Evolutionary conservation across 2,329 filamentous ascomycete genomes (phyloP), one percentile per base, ranked within the genome.

Genomic region (Verticillium tricorpus): DNA sequence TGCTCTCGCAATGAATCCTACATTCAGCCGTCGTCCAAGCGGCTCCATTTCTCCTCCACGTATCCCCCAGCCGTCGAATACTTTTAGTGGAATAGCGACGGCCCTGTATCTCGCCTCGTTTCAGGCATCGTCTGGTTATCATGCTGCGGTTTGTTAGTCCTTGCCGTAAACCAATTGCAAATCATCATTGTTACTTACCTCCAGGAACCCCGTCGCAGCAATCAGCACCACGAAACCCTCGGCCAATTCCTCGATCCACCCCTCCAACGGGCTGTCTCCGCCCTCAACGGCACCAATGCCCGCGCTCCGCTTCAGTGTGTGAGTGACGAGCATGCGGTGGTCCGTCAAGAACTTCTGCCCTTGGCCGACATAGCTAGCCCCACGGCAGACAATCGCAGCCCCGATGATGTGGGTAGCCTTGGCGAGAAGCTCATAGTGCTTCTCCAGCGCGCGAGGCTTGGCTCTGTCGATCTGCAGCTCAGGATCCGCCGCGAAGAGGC

Each of bases 401-500:
- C 89, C 89, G 61, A 99, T 84, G 63, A 99, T 88, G 59, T 93
- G 88, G 40, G 95, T 83, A 9, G 97, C 84, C 61, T 90, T 87
- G 40, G 92, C 86, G 17, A 99, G 86, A 7, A 99, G 83, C 57
- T 88, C 84, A 75, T 96, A 98, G 77, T 96, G 96, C 70, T 89
- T 89, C 66, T 88, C 85, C 22, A 97, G 82, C 3, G 92, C 89
- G 62, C 84, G 81, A 3, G 85, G 80, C 68, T 92, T 89, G 60
- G 88, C 83, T 61, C 89, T 84, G 67, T 91, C 86, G 76, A 93
- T 87, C 63, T 96, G 93, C 60, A 99, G 87, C 74, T 99, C 95
- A 0, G 95, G 95, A 73, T 99, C 95, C 14, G 91, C 90, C 9
- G 88, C 82, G 73, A 98, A 99, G 25, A 98, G 83, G n/a, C 88